Conservation (phyloP, 768 basidiomycete genomes). For the Pisolithus microcarpus region DNA sequence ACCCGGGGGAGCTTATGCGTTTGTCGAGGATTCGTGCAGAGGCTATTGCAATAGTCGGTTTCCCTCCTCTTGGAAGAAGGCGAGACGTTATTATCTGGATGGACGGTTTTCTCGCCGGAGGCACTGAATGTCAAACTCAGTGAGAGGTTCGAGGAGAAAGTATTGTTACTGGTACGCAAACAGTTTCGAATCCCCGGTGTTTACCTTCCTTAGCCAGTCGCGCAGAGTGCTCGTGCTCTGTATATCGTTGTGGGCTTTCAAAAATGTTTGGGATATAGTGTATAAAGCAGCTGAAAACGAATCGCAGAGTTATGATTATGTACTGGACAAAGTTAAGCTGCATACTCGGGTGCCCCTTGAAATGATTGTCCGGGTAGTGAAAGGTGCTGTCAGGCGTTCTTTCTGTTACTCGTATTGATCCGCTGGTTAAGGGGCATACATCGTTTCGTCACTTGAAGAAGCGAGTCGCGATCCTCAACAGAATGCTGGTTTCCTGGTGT, state of each 20-base stretch:
- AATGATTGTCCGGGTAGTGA: conserved; percentile 68
- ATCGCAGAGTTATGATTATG: conserved; percentile 84
- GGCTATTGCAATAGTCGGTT: conserved; percentile 85
- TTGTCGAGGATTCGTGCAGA: conserved; percentile 86
- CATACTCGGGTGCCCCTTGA: conserved; percentile 86
- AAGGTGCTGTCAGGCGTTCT: conserved; percentile 43
- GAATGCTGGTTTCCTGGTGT: conserved; percentile 81
- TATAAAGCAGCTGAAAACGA: conserved; percentile 1
- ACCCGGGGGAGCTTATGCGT: conserved; percentile 83
- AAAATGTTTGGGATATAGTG: neutral
- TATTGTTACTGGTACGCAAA: conserved; percentile 72
- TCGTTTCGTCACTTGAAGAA: conserved; percentile 88
- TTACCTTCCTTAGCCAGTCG: conserved; percentile 1
- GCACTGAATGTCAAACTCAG: conserved; percentile 63
- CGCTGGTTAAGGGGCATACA: conserved; percentile 71
- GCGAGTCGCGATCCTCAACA: conserved; percentile 81
- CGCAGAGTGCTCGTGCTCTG: conserved; percentile 42
- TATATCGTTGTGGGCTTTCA: conserved; percentile 65
- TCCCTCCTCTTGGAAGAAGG: conserved; percentile 69
- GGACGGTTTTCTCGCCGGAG: conserved; percentile 87
- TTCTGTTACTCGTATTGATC: conserved; percentile 2
- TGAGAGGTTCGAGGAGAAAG: conserved; percentile 91
- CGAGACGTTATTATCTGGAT: conserved; percentile 74
- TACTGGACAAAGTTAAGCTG: conserved; percentile 82
- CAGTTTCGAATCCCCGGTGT: neutral